These are phyloP conservation scores for Citrullus colocynthis DNA, from an alignment of 306 rosid species.

Conservation along the genomic window DNA sequence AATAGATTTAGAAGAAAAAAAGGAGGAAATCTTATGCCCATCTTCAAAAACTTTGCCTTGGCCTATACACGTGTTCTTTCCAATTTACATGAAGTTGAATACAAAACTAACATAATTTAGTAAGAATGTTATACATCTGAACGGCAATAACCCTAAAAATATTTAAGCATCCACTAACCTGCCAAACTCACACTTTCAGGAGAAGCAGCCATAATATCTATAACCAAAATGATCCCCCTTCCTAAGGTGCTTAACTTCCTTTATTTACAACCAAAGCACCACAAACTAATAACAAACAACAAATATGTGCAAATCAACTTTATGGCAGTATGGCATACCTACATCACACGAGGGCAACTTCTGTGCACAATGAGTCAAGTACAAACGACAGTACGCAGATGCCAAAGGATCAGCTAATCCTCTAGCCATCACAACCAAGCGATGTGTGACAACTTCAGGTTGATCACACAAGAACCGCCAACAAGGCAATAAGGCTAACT, in stretches of 20 bases:
- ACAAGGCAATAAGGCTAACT: conserved; percentile 88
- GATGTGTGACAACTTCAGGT: conserved; percentile 45
- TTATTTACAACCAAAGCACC: too few species aligned
- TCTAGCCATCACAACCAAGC: conserved; percentile 78
- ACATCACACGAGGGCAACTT: conserved; percentile 58
- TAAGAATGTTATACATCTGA: background rate
- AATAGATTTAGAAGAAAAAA: too few species aligned
- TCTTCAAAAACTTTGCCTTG: background rate
- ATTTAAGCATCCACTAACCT: background rate
- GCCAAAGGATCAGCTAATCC: conserved; percentile 92
- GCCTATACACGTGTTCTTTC: background rate
- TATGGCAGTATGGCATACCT: conserved; percentile 24
- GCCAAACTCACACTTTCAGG: background rate
- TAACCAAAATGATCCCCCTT: too few species aligned
- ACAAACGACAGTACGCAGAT: conserved; percentile 74
- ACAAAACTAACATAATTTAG: background rate
- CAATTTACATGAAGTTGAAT: background rate
- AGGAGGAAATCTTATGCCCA: background rate
- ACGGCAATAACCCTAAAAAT: background rate
- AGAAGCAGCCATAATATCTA: background rate
- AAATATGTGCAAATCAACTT: background rate
- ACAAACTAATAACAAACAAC: background rate
- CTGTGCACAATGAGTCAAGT: conserved; percentile 59
- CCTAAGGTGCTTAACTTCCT: too few species aligned
- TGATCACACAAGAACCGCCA: conserved; percentile 65